Conservation (phyloP, 2,329 filamentous ascomycete species). For the Microsporum ferrugineum region DNA sequence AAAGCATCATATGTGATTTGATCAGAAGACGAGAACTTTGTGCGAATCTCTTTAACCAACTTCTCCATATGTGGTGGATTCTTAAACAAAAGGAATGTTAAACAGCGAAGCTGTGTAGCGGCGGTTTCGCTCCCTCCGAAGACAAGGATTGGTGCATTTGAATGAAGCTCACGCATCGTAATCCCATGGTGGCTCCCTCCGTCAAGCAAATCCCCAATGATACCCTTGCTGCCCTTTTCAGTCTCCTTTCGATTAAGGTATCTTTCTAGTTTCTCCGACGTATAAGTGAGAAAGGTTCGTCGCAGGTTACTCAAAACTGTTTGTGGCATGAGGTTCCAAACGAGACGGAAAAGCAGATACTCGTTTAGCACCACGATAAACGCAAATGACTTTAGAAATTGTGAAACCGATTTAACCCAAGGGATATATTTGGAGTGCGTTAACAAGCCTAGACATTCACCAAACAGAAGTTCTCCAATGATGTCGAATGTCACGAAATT, state of each 20-base stretch:
- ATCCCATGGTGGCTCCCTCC: constrained; percentile 2
- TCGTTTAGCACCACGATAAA: constrained; percentile 7
- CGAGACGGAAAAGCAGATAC: constrained; percentile 1
- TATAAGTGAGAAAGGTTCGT: constrained; percentile 5
- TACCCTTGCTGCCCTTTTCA: not conserved
- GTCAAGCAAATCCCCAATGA: constrained; percentile 4
- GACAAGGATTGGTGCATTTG: constrained; percentile 14
- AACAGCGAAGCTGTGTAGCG: constrained; percentile 15
- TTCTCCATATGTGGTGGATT: constrained; percentile 15
- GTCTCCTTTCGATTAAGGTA: not conserved
- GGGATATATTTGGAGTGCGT: constrained; percentile 14
- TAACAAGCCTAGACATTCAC: constrained; percentile 16
- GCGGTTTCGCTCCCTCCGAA: constrained; percentile 20
- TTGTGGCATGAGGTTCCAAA: constrained; percentile 5
- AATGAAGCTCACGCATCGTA: constrained; percentile 5
- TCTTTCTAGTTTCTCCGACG: constrained; percentile 2
- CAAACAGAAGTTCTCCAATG: constrained; percentile 19
- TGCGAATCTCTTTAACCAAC: constrained; percentile 20
- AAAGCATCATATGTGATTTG: constrained; percentile 16
- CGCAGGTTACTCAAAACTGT: not conserved
- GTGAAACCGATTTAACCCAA: constrained; percentile 18
- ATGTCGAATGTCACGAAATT: constrained; percentile 21
- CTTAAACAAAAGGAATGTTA: constrained; percentile 19
- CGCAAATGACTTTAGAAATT: constrained; percentile 9
- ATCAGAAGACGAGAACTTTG: constrained; percentile 14